Base-by-base conservation (phyloP, 2,329 filamentous ascomycete species). In the Colletotrichum magnum region DNA sequence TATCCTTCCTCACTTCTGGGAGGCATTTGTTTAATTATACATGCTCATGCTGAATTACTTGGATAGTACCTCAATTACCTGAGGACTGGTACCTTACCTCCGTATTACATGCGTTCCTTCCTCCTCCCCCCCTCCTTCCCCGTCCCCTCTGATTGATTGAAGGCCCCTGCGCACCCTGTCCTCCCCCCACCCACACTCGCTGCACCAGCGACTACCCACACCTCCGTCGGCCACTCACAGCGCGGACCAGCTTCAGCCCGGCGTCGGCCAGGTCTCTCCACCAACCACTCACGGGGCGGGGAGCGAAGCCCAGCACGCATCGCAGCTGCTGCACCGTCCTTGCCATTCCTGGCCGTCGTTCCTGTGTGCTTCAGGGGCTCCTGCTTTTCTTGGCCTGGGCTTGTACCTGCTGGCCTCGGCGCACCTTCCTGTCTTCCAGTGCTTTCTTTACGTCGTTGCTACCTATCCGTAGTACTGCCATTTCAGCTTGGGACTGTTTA, bases 301-400 rank as follows among this genome's bases (percentile, higher is more conserved):
- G 43, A 26, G 50, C 41, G 32, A 7, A 54, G 50, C 59, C 28
- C 65, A 24, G 32, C 62, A 60, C 48, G 48, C 45, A 54, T 26
- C 28, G 18, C 48, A 48, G n/a, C n/a, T 32, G 61, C 57, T 53
- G 48, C 48, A 43, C 47, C 45, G 47, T 39, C 53, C 61, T 59
- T 56, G 43, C 41, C 32, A 12, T 45, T 41, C 24, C n/a, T 54
- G 45, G 43, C 36, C 18, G 57, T 28, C 39, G 24, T 36, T 66
- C 39, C 62, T 57, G 61, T 60, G 62, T 57, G 66, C 66, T 69
- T 69, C 66, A 69, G 66, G 66, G 66, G 66, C 62, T 69, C 56
- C 57, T 69, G 51, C 50, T 57, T 69, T 47, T 36, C 50, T 57
- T 69, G 50, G 66, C 59, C 66, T 65, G 36, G 36, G 39, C 47